phyloP scores from a whole-genome alignment of 2,329 filamentous ascomycete species.

The Paraphaeosphaeria minitans region DNA sequence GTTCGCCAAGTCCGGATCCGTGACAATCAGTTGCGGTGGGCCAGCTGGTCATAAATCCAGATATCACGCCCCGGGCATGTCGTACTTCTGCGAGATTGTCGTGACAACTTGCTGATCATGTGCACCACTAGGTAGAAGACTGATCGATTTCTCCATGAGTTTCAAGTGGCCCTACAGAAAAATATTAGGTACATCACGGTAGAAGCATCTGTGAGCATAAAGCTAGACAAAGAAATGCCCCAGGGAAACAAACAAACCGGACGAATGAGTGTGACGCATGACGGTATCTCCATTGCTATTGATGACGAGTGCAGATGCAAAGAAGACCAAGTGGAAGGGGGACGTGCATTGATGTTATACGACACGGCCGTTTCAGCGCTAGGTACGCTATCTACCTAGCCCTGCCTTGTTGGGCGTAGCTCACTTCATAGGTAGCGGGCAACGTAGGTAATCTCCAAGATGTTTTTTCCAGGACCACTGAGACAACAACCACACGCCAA shows the following conservation, averaged over 20 bases:
- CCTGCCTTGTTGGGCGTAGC: not conserved
- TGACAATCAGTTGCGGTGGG: slow-evolving; percentile 37
- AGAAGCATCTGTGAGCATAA: slow-evolving; percentile 28
- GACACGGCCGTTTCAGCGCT: not conserved
- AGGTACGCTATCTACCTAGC: too few species aligned
- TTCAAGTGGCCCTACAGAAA: slow-evolving; percentile 50
- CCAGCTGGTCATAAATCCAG: slow-evolving; percentile 54
- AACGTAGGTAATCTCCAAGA: not conserved
- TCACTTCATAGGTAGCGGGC: not conserved
- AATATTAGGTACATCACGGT: slow-evolving; percentile 41
- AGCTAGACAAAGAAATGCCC: slow-evolving; percentile 27
- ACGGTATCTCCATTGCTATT: slow-evolving; percentile 13
- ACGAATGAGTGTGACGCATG: slow-evolving; percentile 23
- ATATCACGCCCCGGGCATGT: slow-evolving; percentile 49
- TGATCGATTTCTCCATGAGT: slow-evolving; percentile 44
- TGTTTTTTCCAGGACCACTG: not conserved
- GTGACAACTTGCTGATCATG: slow-evolving; percentile 46
- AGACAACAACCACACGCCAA: not conserved
- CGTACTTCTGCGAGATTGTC: slow-evolving; percentile 43
- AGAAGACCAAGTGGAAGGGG: not conserved
- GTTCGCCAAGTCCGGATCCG: slow-evolving; percentile 46
- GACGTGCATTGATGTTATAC: not conserved
- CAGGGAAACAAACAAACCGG: slow-evolving; percentile 18
- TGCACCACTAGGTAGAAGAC: slow-evolving; percentile 37
- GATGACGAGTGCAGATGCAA: not conserved